Base-by-base conservation (phyloP, 345 rosid genomes). In the Carallia brachiata region DNA sequence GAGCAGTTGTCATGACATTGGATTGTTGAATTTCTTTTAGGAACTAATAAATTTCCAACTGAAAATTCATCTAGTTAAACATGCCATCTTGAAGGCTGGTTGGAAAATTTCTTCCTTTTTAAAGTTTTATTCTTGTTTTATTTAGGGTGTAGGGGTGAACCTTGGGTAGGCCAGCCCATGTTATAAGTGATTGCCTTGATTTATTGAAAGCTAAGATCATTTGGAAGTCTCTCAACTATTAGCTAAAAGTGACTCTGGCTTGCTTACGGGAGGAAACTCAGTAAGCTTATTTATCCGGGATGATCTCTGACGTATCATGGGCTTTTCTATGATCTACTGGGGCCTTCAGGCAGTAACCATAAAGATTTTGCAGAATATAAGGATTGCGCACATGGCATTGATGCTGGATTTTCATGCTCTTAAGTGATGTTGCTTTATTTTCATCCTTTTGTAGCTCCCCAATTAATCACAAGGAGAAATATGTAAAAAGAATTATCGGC, bases 401-500 rank as follows among this genome's bases (percentile, higher is more conserved):
- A 19, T 66, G 44, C 54, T 65, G 18, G 36, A 68, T 66, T 52
- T 39, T 53, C 44, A 23, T 74, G 17, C 76, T 73, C 54, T 61
- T 66, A 67, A 58, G 74, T 73, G 52, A 79, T 57, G 13, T 62
- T 55, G 32, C 55, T 64, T 52, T 66, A 48, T 19, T 48, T 77
- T 59, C 64, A 68, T 63, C 54, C 70, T 75, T 32, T 77, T 84
- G 83, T 81, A 95, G 99, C 81, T 88, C 96, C 27, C 97, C 97
- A 0, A 66, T 31, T 66, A 63, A 95, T 77, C 79, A 78, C 77
- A 84, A 80, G 84, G 86, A 87, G 84, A 95, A 76, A 83, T 79
- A 77, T 54, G 74, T 90, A 65, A 95, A 95, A 89, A 88, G 99
- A 82, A 90, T 95, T 70, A 85, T 86, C 6, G 98, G 92, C 73